Percentiles rank a stretch among this genome's conserved stretches.
These are phyloP conservation scores for Saccharum spontaneum DNA, from an alignment of 176 grass and related monocot species.

Conservation along the genomic window DNA sequence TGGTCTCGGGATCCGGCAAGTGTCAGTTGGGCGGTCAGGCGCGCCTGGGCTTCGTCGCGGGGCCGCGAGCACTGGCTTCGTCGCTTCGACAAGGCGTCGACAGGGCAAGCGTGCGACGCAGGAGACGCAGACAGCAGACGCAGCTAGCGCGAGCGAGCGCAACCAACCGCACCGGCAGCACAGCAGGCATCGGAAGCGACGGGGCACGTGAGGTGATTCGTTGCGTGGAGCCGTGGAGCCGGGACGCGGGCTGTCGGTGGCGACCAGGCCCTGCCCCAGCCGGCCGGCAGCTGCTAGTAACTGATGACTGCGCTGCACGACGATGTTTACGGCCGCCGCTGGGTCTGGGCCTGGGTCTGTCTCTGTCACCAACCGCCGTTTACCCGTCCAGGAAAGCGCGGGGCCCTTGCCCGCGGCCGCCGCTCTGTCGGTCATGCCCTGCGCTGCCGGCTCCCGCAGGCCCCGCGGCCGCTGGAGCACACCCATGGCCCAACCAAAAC, in stretches of 20 bases:
- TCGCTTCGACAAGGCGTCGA: neutral
- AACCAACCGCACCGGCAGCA: neutral
- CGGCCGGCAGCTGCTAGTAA: too few relatives aligned
- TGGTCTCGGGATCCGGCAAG: conserved; percentile 28
- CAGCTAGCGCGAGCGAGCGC: neutral
- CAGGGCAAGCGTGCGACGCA: neutral
- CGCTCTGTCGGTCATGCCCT: conserved; percentile 4
- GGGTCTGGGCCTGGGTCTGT: too few relatives aligned
- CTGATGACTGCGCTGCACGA: neutral
- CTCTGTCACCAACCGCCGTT: conserved; percentile 6
- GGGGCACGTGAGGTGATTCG: conserved; percentile 50
- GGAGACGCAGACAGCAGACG: neutral
- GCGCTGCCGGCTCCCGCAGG: neutral
- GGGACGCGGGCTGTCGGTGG: conserved; percentile 41
- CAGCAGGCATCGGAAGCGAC: neutral
- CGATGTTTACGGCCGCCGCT: too few relatives aligned
- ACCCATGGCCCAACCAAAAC: neutral
- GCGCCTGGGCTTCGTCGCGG: neutral
- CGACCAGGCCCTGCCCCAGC: neutral
- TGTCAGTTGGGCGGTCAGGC: neutral
- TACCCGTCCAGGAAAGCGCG: neutral
- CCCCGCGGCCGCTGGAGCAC: neutral
- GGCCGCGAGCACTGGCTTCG: too few relatives aligned
- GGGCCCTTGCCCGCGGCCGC: neutral
- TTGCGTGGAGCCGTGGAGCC: conserved; percentile 35